Conservation (phyloP, 345 rosid species). For the Eutrema heterophyllum region DNA sequence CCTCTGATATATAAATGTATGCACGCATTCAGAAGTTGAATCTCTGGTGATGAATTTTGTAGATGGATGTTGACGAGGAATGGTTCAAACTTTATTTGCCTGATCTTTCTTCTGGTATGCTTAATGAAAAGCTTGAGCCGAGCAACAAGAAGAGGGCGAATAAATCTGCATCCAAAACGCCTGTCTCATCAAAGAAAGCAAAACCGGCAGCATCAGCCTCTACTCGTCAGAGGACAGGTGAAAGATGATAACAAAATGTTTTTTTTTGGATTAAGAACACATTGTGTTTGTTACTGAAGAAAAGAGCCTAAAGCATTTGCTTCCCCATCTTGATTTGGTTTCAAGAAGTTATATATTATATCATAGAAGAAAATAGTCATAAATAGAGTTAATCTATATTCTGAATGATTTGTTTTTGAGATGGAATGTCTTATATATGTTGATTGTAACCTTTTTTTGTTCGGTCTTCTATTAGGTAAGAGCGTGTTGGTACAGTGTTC, state of each 20-base stretch:
- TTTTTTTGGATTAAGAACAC: no score
- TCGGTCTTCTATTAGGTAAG: no score
- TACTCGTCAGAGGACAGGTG: conserved; percentile 60
- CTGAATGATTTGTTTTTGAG: no score
- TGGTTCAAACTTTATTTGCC: background rate
- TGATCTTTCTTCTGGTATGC: background rate
- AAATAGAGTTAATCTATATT: no score
- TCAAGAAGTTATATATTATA: no score
- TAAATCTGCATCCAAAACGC: conserved; percentile 54
- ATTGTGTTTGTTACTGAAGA: conserved; percentile 40
- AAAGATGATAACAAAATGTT: background rate
- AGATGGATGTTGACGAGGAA: conserved; percentile 30
- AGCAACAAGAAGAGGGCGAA: conserved; percentile 51
- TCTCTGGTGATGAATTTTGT: background rate
- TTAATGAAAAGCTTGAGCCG: conserved; percentile 22
- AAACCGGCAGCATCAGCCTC: conserved; percentile 30
- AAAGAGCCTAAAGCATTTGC: conserved; percentile 41
- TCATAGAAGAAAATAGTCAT: no score
- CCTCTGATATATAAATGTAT: background rate
- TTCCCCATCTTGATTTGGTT: no score
- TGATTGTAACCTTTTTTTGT: no score
- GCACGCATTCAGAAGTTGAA: background rate
- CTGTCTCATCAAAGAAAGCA: conserved; percentile 53
- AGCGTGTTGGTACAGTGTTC: no score
- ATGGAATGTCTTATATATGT: no score